A percentile compares a stretch with the other conserved stretches of the same genome.
These are phyloP conservation scores for Nemania sp. DNA, from an alignment of 2,329 filamentous ascomycete species.

Conservation along the genomic window DNA sequence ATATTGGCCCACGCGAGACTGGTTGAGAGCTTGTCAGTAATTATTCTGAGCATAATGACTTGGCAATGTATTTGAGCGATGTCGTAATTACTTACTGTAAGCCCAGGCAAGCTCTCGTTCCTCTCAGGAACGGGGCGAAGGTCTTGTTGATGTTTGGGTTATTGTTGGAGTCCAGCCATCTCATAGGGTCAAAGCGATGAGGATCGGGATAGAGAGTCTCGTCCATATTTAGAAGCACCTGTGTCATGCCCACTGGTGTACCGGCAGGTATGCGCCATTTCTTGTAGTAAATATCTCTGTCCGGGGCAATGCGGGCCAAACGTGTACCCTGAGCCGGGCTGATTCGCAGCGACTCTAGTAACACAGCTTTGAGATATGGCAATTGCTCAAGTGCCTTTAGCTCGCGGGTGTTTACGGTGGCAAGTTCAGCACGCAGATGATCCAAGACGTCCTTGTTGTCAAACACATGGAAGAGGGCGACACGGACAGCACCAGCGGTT, in stretches of 20 bases:
- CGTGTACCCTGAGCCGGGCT: constrained; percentile 57
- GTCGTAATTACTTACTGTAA: constrained; percentile 44
- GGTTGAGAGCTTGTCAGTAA: neutral
- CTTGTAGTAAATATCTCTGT: constrained; percentile 41
- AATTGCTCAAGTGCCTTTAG: constrained; percentile 38
- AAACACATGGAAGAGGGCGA: constrained; percentile 39
- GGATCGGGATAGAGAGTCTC: constrained; percentile 42
- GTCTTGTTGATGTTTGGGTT: neutral
- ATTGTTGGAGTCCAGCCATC: constrained; percentile 43
- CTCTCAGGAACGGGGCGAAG: constrained; percentile 44
- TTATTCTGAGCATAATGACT: neutral
- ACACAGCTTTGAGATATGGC: constrained; percentile 57
- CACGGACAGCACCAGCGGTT: constrained; percentile 31
- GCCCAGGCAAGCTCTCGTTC: constrained; percentile 44
- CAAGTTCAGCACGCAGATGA: constrained; percentile 32
- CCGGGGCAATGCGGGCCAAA: constrained; percentile 56
- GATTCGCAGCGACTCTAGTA: constrained; percentile 60
- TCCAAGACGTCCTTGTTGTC: constrained; percentile 37
- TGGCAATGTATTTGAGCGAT: too few relatives aligned
- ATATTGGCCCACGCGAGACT: constrained; percentile 37
- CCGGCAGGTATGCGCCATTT: constrained; percentile 45
- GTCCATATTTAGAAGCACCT: constrained; percentile 45
- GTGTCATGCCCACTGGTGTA: constrained; percentile 48
- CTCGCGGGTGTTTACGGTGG: constrained; percentile 2
- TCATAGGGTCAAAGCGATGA: constrained; percentile 43